Evolutionary conservation across 768 basidiomycete species (phyloP).

Genomic region (Russula compacta): DNA sequence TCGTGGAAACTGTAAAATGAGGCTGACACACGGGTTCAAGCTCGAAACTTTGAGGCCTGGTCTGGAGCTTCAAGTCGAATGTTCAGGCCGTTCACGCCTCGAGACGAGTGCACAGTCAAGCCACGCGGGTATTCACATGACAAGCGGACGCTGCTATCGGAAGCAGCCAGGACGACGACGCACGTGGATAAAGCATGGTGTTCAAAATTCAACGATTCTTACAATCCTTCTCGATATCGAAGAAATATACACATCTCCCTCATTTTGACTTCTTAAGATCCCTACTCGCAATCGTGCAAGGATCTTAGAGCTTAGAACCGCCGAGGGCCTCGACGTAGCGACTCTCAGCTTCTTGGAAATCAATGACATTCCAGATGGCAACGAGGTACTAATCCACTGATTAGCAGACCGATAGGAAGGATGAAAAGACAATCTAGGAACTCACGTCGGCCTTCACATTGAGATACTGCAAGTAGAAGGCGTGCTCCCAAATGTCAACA

Average conservation of each 20-base stretch:
- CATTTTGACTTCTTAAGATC: neutral
- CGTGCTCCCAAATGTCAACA: slow-evolving; percentile 94
- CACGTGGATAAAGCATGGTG: neutral
- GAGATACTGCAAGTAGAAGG: slow-evolving; percentile 93
- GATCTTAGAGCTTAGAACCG: slow-evolving; percentile 31
- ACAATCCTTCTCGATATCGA: neutral
- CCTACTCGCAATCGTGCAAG: neutral
- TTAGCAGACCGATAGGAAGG: neutral
- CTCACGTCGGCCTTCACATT: slow-evolving; percentile 90
- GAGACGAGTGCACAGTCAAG: neutral
- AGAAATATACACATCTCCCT: neutral
- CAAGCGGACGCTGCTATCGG: neutral
- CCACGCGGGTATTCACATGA: neutral
- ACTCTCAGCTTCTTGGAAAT: slow-evolving; percentile 68
- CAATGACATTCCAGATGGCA: slow-evolving; percentile 66
- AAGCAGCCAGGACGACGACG: neutral
- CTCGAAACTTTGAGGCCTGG: too few relatives aligned
- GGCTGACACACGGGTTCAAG: too few relatives aligned
- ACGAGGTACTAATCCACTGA: slow-evolving; percentile 47
- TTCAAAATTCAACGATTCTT: neutral
- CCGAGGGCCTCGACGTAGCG: slow-evolving; percentile 41
- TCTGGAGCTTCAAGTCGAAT: too few relatives aligned
- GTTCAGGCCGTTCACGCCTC: neutral
- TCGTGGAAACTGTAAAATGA: too few relatives aligned
- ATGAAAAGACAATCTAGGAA: slow-evolving; percentile 15